Evolutionary conservation across 2,329 filamentous ascomycete species (phyloP), one percentile per base, ranked within the genome.

Genomic region (Claviceps maximensis): DNA sequence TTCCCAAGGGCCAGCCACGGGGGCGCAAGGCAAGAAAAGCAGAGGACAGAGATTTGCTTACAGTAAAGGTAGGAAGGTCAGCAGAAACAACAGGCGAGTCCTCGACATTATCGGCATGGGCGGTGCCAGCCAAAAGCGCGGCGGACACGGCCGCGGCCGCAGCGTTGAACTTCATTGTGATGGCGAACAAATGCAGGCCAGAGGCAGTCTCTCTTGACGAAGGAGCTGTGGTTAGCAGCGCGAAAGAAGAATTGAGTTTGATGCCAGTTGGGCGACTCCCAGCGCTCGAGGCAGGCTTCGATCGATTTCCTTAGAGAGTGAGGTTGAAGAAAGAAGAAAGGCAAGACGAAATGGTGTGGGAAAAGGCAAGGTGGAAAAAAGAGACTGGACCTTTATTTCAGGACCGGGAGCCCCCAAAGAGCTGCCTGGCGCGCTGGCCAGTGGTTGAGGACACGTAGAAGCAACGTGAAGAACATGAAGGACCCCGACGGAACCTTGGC

Each of bases 11-110:
- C n/a, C n/a, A n/a, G n/a, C n/a, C n/a, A n/a, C n/a, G n/a, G n/a
- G n/a, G n/a, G n/a, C n/a, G 8, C 31, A 33, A 33, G 7, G 12
- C 31, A n/a, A 38, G 8, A 29, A 46, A n/a, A 27, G 42, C 4
- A 17, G 9, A 31, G 2, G 47, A 40, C 17, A 7, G 17, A 7
- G 15, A 10, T 40, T 17, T 56, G 77, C 89, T 76, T 78, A 95
- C 90, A 59, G 89, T 95, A 68, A 96, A 96, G 54, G 82, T 87
- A 47, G 91, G 86, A 62, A 88, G 81, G 67, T 83, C 76, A 55
- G 84, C 76, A 54, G 84, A 74, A 50, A 78, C 70, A 50, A 77
- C 74, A 53, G 80, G 72, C 54, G 83, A 75, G 21, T 82, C 77
- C 66, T 85, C 79, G 55, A 77, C 74, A 59, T 86, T 82, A 59